Base-by-base conservation (phyloP, 192 early-diverging fungal genomes). In the Coemansia furcata region DNA sequence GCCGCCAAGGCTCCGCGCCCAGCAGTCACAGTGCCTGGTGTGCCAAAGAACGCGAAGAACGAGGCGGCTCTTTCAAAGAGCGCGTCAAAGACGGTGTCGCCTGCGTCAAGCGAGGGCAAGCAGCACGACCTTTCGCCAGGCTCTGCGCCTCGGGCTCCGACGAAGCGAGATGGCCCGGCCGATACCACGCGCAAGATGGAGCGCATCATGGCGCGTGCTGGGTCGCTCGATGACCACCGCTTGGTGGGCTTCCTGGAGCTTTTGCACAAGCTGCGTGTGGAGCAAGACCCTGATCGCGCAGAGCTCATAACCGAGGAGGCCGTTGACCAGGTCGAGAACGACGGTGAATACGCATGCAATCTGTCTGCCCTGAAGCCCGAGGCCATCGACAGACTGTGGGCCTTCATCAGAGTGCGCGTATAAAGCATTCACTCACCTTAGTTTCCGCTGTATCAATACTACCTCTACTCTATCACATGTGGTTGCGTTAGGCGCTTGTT, bases 301-400 rank as follows among this genome's bases (percentile, higher is more conserved):
- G 68, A 21, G 4, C 29, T 23, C 12, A 80, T 80, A 19, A 80
- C 77, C 23, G 65, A 64, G 9, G 68, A 71, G 49, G 72, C 72
- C 3, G 59, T 68, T 11, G 69, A 71, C 52, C 59, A 46, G 39
- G 72, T 80, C 14, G 65, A 70, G 49, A 52, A 47, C 46, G 43
- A 36, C 49, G 77, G 77, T 57, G 38, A 66, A 50, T 80, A 80
- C 54, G 64, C 72, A 12, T 80, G 72, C 49, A 74, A 74, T 49
- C 59, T 80, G 21, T 68, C 77, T 11, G 44, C 14, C 14, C 54
- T 75, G 63, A 55, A 50, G 4, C 69, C 72, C 15, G 67, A 68
- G 52, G 78, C 72, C 6, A 80, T 80, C 62, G 78, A 72, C 52
- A 47, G 47, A 40, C 73, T 80, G 40, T 80, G 78, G 78, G 54